phyloP scores from a whole-genome alignment of 108 stramenopile genomes.

The Pseudonitzschia multiseries region DNA sequence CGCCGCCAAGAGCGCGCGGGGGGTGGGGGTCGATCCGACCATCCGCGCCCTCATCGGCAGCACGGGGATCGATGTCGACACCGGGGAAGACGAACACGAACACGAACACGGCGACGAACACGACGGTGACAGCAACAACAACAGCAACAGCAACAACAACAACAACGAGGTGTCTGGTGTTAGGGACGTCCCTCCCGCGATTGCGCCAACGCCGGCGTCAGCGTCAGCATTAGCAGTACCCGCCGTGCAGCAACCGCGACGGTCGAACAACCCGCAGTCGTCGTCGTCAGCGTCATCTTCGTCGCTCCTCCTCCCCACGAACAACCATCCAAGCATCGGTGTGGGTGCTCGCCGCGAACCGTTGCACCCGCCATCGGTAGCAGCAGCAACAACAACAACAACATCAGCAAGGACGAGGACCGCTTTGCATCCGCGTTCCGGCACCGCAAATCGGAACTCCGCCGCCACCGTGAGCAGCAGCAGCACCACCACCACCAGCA shows the following conservation, averaged over 20 bases:
- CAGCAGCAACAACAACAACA: conserved; percentile 18
- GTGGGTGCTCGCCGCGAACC: neutral
- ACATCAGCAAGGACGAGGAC: neutral
- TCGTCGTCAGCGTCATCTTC: neutral
- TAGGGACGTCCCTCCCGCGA: too few species aligned
- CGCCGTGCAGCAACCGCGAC: too few species aligned
- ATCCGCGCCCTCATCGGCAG: conserved; percentile 69
- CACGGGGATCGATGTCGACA: conserved; percentile 26
- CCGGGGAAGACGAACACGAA: conserved; percentile 24
- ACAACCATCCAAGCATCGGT: neutral
- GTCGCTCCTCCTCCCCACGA: neutral
- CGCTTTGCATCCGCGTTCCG: neutral
- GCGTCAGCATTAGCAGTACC: conserved; percentile 11
- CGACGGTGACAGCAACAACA: neutral
- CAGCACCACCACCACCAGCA: neutral
- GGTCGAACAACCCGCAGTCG: too few species aligned
- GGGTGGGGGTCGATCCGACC: conserved; percentile 80
- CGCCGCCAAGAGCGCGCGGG: conserved; percentile 44
- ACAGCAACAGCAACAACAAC: too few species aligned
- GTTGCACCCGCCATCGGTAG: neutral
- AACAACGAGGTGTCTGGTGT: too few species aligned
- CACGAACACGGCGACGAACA: conserved; percentile 21
- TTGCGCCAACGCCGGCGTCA: too few species aligned
- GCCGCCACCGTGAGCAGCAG: neutral
- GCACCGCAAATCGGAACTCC: neutral